phyloP scores from a whole-genome alignment of 495 filamentous ascomycete species.

The Cercophora sp. region DNA sequence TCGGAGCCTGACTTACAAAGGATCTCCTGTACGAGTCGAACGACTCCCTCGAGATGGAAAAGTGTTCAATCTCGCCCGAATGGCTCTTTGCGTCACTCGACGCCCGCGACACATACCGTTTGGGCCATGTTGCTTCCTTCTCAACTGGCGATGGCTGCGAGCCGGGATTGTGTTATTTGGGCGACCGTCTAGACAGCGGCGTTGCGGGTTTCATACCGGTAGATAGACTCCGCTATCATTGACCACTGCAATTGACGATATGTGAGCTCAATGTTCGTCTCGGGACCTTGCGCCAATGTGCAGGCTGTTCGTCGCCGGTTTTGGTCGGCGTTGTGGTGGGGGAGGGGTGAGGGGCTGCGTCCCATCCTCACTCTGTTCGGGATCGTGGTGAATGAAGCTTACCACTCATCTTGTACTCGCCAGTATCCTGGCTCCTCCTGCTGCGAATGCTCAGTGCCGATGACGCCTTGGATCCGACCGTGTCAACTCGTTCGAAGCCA shows the following conservation, averaged over 20 bases:
- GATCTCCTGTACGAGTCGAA: slow-evolving; percentile 97
- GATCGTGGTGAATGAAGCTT: too few species aligned
- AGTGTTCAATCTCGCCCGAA: slow-evolving; percentile 81
- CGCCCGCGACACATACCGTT: slow-evolving; percentile 62
- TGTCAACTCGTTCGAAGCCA: slow-evolving; percentile 53
- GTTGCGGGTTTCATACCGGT: too few species aligned
- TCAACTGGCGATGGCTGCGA: slow-evolving; percentile 83
- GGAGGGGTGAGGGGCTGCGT: not conserved
- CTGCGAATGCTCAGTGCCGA: slow-evolving; percentile 55
- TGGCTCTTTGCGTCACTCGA: slow-evolving; percentile 65
- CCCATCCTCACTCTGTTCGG: too few species aligned
- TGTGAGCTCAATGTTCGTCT: slow-evolving; percentile 22
- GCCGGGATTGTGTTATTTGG: slow-evolving; percentile 2
- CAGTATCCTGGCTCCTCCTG: slow-evolving; percentile 51
- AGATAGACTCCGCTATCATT: slow-evolving; percentile 96
- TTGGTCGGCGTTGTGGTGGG: not conserved
- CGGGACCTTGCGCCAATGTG: not conserved
- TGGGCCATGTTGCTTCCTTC: slow-evolving; percentile 79
- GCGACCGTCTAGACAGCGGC: too few species aligned
- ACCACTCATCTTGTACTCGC: slow-evolving; percentile 83
- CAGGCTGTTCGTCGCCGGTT: not conserved
- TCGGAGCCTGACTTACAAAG: slow-evolving; percentile 79
- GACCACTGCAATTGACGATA: slow-evolving; percentile 61
- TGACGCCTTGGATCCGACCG: slow-evolving; percentile 51
- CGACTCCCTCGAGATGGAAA: slow-evolving; percentile 94